These are phyloP conservation scores for Oryza rufipogon DNA, from an alignment of 176 grass and related monocot genomes.

Conservation along the genomic window DNA sequence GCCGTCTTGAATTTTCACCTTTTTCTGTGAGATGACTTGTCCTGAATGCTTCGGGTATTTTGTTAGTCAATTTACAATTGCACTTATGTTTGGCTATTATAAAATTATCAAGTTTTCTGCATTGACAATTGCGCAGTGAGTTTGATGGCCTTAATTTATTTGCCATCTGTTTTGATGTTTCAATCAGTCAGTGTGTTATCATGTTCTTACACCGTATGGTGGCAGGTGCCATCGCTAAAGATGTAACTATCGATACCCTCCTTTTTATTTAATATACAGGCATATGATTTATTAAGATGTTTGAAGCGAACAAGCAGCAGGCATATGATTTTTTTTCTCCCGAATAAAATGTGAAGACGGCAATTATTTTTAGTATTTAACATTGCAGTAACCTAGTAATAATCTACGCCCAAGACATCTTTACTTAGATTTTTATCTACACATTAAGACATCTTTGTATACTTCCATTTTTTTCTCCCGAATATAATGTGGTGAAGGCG, in stretches of 20 bases:
- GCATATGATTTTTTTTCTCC: neutral
- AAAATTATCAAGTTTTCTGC: neutral
- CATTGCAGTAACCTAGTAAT: too few species aligned
- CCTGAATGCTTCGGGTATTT: slow-evolving; percentile 16
- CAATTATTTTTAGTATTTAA: too few species aligned
- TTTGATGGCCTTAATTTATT: neutral
- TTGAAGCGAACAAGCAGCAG: neutral
- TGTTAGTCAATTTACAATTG: slow-evolving; percentile 22
- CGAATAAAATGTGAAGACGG: too few species aligned
- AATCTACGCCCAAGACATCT: too few species aligned
- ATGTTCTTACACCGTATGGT: neutral
- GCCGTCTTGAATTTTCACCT: slow-evolving; percentile 24
- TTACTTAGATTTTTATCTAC: too few species aligned
- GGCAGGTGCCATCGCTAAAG: neutral
- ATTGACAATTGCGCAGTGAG: neutral
- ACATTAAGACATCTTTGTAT: too few species aligned
- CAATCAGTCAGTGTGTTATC: neutral
- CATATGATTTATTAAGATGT: neutral
- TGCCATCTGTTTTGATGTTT: neutral
- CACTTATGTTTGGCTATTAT: slow-evolving; percentile 1
- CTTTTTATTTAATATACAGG: neutral
- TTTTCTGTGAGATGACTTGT: slow-evolving; percentile 10
- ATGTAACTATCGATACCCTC: neutral
- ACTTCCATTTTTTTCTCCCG: neutral
- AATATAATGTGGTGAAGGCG: neutral